These are phyloP conservation scores for Sphenostylis stenocarpa DNA, from an alignment of 306 rosid genomes.

Conservation along the genomic window DNA sequence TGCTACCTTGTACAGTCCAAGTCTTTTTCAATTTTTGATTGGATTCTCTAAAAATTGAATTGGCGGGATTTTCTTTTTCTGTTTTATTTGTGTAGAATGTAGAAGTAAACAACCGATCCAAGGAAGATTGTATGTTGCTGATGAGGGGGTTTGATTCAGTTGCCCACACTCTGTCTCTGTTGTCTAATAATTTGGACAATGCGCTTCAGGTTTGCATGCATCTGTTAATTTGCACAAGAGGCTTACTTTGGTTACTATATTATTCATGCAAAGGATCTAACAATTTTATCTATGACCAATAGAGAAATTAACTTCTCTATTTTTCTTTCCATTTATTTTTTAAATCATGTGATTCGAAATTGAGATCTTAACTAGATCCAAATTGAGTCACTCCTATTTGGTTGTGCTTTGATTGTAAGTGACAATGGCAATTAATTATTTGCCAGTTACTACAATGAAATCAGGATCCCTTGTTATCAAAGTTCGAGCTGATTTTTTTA, in stretches of 20 bases:
- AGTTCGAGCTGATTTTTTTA: background rate
- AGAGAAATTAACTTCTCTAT: too few relatives aligned
- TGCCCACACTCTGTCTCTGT: conserved; percentile 68
- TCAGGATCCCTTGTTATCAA: background rate
- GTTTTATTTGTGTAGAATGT: conserved; percentile 36
- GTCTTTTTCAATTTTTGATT: background rate
- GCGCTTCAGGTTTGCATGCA: conserved; percentile 67
- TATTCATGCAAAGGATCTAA: background rate
- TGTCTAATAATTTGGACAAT: conserved; percentile 72
- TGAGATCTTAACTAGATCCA: background rate
- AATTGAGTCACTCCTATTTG: background rate
- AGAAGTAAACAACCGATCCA: conserved; percentile 39
- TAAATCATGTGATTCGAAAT: background rate
- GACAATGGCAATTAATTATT: background rate
- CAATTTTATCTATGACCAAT: background rate
- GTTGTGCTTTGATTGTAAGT: background rate
- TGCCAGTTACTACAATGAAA: background rate
- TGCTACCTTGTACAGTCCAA: background rate
- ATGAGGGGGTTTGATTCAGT: conserved; percentile 89
- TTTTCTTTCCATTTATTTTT: too few relatives aligned
- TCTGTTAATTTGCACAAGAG: background rate
- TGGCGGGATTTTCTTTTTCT: background rate
- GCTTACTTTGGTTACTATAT: background rate
- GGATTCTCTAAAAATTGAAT: background rate
- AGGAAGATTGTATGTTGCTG: conserved; percentile 72